Evolutionary conservation across 108 stramenopile species (phyloP), one percentile per base, ranked within the genome.

Genomic region (Fragilaria crotonensis): DNA sequence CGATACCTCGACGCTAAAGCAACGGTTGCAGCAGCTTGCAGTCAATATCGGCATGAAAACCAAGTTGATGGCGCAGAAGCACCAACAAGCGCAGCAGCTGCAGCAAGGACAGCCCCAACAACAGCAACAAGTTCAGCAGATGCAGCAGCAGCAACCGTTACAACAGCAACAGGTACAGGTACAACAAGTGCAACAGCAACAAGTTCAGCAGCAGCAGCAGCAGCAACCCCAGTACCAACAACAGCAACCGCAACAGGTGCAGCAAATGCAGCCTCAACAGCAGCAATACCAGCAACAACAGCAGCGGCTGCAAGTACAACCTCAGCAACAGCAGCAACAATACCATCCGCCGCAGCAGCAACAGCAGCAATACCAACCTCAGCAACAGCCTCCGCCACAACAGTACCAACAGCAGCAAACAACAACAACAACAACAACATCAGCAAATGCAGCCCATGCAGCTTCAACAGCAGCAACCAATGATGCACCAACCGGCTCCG

Each of bases 11-110:
- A 96, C 95, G n/a, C 64, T 97, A 33, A 97, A 97, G 67, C 81
- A 89, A 61, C 73, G 96, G 7, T 72, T 97, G 62, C 96, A 97
- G 59, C 81, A 89, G 50, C 67, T 97, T 19, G 96, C 96, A 1
- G 85, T 93, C 61, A 85, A 76, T 59, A 95, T 95, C 64, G 94
- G 96, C 7, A 84, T 83, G 77, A 93, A 87, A 50, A 85, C 89
- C 26, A 86, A 85, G 62, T 59, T 70, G 46, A 71, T 83, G 62
- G 81, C 82, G 52, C 81, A 82, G 53, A 59, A 45, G 17, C 81
- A 80, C 55, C 77, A 67, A 48, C 57, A 59, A 11, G 48, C 52
- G 41, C 27, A 48, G 36, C 62, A 61, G 19, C 68, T 68, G 46
- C 66, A 68, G 33, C 19, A 33, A 2, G 33, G 30, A 33, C 59